These are phyloP conservation scores for Podospora pseudoanserina DNA, from an alignment of 495 filamentous ascomycete genomes.

Conservation along the genomic window DNA sequence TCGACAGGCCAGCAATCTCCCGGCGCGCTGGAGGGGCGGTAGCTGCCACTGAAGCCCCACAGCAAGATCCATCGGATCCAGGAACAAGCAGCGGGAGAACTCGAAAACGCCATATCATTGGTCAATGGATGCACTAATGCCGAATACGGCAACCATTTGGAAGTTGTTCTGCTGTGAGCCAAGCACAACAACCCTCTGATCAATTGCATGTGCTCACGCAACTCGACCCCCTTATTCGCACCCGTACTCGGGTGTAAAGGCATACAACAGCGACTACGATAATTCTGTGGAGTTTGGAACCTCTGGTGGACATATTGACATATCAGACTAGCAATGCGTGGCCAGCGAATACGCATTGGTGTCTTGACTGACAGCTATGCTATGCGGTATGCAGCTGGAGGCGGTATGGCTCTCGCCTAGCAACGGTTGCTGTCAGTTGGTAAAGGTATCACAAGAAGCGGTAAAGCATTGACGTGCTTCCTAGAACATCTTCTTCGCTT, in stretches of 20 bases:
- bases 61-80: neutral
- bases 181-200: neutral
- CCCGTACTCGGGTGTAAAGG: neutral
- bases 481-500: too few species aligned
- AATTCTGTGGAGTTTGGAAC: neutral
- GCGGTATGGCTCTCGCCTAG: neutral
- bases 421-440: neutral
- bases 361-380: neutral
- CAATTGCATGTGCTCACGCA: constrained; percentile 1
- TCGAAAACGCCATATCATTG: neutral
- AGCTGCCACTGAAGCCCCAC: constrained; percentile 10
- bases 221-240: neutral
- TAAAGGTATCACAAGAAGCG: neutral
- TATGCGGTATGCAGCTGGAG: neutral
- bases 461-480: neutral
- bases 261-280: neutral
- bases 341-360: neutral
- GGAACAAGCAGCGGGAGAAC: neutral
- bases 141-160: constrained; percentile 2
- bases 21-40: constrained; percentile 4
- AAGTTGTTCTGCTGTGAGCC: neutral
- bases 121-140: constrained; percentile 4
- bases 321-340: neutral
- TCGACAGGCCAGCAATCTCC: constrained; percentile 8
- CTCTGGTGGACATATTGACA: neutral